Base-by-base conservation (phyloP, 129 eudicot species). In the Centaurea solstitialis region DNA sequence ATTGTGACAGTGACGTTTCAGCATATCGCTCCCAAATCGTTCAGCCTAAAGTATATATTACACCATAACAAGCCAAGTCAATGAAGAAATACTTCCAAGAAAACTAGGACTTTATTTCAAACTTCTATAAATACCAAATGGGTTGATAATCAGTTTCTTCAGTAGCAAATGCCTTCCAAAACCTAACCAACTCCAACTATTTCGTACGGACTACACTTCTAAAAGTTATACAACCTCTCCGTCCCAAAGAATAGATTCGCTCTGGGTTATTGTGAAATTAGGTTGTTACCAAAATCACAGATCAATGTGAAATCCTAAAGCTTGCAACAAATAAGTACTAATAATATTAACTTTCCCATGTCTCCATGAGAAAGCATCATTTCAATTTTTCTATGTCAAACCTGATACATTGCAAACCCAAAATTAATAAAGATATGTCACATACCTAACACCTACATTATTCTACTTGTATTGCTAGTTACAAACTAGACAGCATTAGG, bases 281-380 rank as follows among this genome's bases (percentile, higher is more conserved):
- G 30, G 68, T 15, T 20, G 22, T 40, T 21, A 9, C 21, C 26
- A 72, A 72, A 72, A 72, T 72, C 76, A 72, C 59, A 72, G 41
- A 39, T 20, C 76, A 72, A 72, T 40, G 76, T 40, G 76, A 40
- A 72, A 72, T 40, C 76, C 21, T 64, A 72, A 72, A 38, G 28
- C 21, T 72, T 39, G 57, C 53, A 41, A 39, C 10, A 22, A 10
- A 71, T n/a, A 28, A 35, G 75, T 40, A 7, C 8, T 35, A 6
- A 37, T 9, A 39, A 11, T 8, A 8, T 21, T 9, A 39, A 11
- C 9, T 3, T 3, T 21, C 20, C 15, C 59, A 39, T 72, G 35
- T 38, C 50, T 9, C 57, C 57, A 38, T 53, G 62, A 17, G 7
- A 39, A 68, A 24, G 43, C 38, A 11, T 69, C 67, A 45, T 47